phyloP scores from a whole-genome alignment of 1,284 basidiomycete genomes.

The Marasmius oreades region DNA sequence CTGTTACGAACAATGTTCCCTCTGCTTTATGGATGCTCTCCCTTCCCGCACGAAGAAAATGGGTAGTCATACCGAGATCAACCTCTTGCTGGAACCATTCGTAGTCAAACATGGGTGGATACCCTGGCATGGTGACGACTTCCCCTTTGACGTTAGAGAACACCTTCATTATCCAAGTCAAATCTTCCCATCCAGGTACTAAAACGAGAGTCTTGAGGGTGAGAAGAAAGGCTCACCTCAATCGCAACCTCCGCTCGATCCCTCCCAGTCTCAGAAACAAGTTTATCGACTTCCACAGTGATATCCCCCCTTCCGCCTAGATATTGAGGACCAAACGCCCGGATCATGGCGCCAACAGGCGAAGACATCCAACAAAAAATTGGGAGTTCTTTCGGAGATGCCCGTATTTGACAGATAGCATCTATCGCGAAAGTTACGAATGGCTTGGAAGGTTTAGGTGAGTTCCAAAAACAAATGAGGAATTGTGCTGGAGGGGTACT shows the following conservation, averaged over 20 bases:
- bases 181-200: too few relatives aligned
- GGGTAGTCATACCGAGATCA: conserved; percentile 1
- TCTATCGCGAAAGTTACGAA: conserved; percentile 7
- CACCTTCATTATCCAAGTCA: not conserved
- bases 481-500: not conserved
- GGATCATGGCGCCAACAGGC: not conserved
- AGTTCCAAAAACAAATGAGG: not conserved
- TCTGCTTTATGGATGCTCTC: not conserved
- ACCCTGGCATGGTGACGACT: conserved; percentile 14
- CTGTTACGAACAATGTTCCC: conserved; percentile 12
- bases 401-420: not conserved
- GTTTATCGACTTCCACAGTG: not conserved
- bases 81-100: conserved; percentile 19
- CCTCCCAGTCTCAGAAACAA: not conserved
- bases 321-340: conserved; percentile 2
- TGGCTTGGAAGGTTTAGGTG: not conserved
- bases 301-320: conserved; percentile 1
- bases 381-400: not conserved
- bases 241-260: not conserved
- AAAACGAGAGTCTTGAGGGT: too few relatives aligned
- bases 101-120: conserved; percentile 20
- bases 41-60: conserved; percentile 5
- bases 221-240: not conserved
- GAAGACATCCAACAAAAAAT: conserved; percentile 9
- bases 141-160: not conserved